A percentile compares a stretch with the other conserved stretches of the same genome.
These are phyloP conservation scores for Xylariales sp. DNA, from an alignment of 2,329 filamentous ascomycete genomes.

Conservation along the genomic window DNA sequence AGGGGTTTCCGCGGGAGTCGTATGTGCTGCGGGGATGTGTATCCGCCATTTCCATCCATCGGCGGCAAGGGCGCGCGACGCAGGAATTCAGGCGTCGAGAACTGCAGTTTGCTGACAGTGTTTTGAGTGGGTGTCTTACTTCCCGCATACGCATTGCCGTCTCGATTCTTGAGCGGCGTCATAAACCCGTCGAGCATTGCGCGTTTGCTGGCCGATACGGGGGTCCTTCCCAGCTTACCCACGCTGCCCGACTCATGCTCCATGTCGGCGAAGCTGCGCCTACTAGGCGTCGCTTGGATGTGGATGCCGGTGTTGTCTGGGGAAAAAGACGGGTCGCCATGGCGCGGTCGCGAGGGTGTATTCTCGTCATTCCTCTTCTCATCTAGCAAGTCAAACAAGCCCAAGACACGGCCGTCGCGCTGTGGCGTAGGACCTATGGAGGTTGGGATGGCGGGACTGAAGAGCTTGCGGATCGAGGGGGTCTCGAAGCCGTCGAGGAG, in stretches of 20 bases:
- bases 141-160: conserved; percentile 30
- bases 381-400: conserved; percentile 67
- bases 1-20: conserved; percentile 55
- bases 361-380: conserved; percentile 44
- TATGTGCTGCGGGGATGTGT: conserved; percentile 43
- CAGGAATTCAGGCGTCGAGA: conserved; percentile 69
- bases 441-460: conserved; percentile 54
- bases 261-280: conserved; percentile 26
- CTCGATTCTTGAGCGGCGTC: conserved; percentile 55
- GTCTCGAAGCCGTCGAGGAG: conserved; percentile 42
- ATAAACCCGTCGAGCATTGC: conserved; percentile 59
- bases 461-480: conserved; percentile 54
- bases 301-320: conserved; percentile 22
- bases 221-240: conserved; percentile 40
- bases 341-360: conserved; percentile 43
- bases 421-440: conserved; percentile 76
- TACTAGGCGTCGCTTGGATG: conserved; percentile 43
- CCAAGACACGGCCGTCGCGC: conserved; percentile 70
- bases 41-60: conserved; percentile 52
- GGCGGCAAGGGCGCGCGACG: conserved; percentile 46
- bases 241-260: conserved; percentile 25
- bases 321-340: conserved; percentile 32
- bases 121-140: conserved; percentile 43
- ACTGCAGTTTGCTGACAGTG: conserved; percentile 51
- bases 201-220: conserved; percentile 54